Conservation (phyloP, 1,284 basidiomycete species). For the Pyrrhoderma noxium region DNA sequence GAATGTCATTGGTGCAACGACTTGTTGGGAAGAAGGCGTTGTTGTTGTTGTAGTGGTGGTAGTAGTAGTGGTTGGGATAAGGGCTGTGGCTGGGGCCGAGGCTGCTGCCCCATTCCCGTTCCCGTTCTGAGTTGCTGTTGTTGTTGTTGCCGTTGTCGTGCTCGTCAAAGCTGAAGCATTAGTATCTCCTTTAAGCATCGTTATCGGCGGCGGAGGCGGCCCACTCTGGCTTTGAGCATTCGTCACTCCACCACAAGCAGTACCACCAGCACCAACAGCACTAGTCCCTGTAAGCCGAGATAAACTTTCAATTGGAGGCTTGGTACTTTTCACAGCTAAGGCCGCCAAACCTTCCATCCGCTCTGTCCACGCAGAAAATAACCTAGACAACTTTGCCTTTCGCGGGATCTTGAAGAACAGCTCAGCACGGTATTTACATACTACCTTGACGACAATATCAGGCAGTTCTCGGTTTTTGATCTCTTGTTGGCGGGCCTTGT, state of each 20-base stretch:
- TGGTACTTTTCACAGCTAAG: conserved; percentile 21
- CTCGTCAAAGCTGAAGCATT: no score
- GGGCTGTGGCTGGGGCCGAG: no score
- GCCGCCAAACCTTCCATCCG: conserved; percentile 53
- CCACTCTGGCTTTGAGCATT: no score
- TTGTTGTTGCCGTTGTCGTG: no score
- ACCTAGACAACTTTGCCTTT: conserved; percentile 71
- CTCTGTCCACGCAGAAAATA: conserved; percentile 81
- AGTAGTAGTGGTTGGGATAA: no score
- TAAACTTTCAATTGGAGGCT: conserved; percentile 18
- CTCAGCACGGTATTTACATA: conserved; percentile 79
- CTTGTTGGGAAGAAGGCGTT: conserved; percentile 22
- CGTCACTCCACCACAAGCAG: no score
- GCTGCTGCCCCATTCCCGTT: no score
- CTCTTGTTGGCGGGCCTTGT: conserved; percentile 68
- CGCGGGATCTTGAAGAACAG: conserved; percentile 84
- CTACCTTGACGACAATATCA: conserved; percentile 77
- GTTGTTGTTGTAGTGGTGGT: neutral
- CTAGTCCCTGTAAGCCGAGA: neutral
- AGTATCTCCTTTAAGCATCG: no score
- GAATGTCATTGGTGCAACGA: conserved; percentile 55
- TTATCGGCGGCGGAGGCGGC: no score
- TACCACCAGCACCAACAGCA: conserved; percentile 7
- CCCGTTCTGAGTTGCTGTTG: no score
- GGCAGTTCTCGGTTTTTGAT: conserved; percentile 70